Evolutionary conservation across 257 asterid species (phyloP), one percentile per base, ranked within the genome.

Genomic region (Solanum commersonii): DNA sequence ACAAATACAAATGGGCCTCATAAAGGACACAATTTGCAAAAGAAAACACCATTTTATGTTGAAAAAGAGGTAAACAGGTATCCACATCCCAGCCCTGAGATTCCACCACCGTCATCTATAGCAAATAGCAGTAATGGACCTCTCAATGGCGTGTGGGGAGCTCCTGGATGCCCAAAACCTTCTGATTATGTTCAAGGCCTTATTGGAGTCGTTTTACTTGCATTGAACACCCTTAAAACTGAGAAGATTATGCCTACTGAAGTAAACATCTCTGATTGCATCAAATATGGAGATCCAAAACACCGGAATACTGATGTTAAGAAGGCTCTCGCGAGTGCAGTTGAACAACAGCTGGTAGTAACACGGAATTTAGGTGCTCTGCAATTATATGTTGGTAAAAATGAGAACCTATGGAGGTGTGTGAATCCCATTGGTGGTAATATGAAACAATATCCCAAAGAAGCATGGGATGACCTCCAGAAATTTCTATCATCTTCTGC

Each of bases 211-310:
- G 82, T 95, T 88, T 89, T 95, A 87, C 95, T 94, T 91, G 98
- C 98, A 59, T 91, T 96, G 92, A 94, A 95, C 93, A 93, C 96
- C 87, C 95, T 96, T 73, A 95, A 93, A 90, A 93, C 77, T 49
- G 98, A 96, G 94, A 95, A 93, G 92, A 90, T 96, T 90, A 87
- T 94, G 96, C 99, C 99, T 16, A 95, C 98, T 15, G 96, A 95
- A 90, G 95, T 91, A 89, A 94, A 96, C 92, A 95, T 96, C 42
- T 40, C 92, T 33, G 95, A 94, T 92, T 96, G 98, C 93, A 90
- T 96, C 86, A 90, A 92, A 90, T 94, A 90, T 86, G 98, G 98
- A 79, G 96, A 94, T 81, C 90, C 88, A 77, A 90, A 89, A 89
- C 94, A 95, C 91, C 95, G 94, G 74, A 92, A 92, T 86, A 93